Evolutionary conservation across 2,329 filamentous ascomycete species (phyloP).

Genomic region (Endoconidiophora polonica): DNA sequence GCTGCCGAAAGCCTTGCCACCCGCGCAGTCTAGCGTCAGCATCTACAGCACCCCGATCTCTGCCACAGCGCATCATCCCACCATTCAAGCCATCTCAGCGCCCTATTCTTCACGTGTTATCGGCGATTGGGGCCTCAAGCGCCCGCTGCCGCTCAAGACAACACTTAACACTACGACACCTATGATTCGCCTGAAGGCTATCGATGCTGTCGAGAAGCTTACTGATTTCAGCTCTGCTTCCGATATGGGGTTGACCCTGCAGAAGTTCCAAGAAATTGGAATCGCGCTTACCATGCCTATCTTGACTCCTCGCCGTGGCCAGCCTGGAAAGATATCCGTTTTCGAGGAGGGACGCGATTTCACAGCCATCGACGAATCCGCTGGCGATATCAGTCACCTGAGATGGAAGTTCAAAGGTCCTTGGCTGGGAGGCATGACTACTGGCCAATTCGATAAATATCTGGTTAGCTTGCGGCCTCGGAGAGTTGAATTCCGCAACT

Average conservation of each 20-base stretch:
- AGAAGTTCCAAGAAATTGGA: conserved; percentile 74
- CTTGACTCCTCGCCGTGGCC: conserved; percentile 14
- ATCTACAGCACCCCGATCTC: conserved; percentile 23
- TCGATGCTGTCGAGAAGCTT: conserved; percentile 75
- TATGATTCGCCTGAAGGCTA: conserved; percentile 55
- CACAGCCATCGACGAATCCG: conserved; percentile 25
- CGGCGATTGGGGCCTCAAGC: conserved; percentile 89
- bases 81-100: conserved; percentile 65
- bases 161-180: conserved; percentile 59
- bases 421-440: conserved; percentile 46
- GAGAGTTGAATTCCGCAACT: conserved; percentile 37
- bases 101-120: conserved; percentile 52
- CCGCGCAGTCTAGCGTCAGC: conserved; percentile 33
- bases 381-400: conserved; percentile 24
- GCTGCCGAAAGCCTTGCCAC: conserved; percentile 57
- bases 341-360: conserved; percentile 43
- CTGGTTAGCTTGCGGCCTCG: conserved; percentile 34
- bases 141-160: conserved; percentile 60
- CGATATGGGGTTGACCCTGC: conserved; percentile 63
- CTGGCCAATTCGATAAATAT: conserved; percentile 42
- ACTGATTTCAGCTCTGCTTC: conserved; percentile 75
- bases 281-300: conserved; percentile 48
- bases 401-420: conserved; percentile 53
- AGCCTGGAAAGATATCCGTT: conserved; percentile 21
- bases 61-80: conserved; percentile 60